Conservation (phyloP, 495 filamentous ascomycete species). For the Achaetomiella virescens region DNA sequence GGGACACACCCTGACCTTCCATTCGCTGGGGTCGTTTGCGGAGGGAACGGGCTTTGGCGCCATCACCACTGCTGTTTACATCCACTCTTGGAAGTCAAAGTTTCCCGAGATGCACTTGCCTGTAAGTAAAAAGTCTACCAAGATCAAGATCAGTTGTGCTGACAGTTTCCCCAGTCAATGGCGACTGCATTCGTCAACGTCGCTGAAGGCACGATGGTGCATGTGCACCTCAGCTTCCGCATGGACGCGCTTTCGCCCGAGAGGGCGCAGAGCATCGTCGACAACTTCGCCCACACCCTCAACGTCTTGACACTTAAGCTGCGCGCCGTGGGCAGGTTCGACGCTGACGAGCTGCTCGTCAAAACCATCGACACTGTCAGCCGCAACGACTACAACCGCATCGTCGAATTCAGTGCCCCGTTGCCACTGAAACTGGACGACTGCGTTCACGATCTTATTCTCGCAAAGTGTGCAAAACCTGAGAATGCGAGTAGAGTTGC, state of each 20-base stretch:
- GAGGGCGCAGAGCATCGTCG: conserved; percentile 1
- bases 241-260: neutral
- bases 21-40: conserved; percentile 2
- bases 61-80: neutral
- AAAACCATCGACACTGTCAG: conserved; percentile 4
- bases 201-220: conserved; percentile 3
- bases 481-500: conserved; percentile 4
- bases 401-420: conserved; percentile 7
- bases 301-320: conserved; percentile 3
- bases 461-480: neutral
- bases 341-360: conserved; percentile 1
- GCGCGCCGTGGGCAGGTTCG: neutral
- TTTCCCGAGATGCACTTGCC: conserved; percentile 9
- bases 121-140: no score
- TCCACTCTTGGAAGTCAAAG: conserved; percentile 1
- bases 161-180: neutral
- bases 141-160: no score
- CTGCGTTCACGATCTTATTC: conserved; percentile 8
- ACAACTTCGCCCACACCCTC: conserved; percentile 3
- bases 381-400: conserved; percentile 6
- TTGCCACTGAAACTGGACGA: conserved; percentile 2
- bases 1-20: conserved; percentile 6
- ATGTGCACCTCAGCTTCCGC: conserved; percentile 7
- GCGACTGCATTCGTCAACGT: conserved; percentile 7
- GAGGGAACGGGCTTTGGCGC: neutral